Base-by-base conservation (phyloP, 2,329 filamentous ascomycete species). In the Trichoderma simmonsii region DNA sequence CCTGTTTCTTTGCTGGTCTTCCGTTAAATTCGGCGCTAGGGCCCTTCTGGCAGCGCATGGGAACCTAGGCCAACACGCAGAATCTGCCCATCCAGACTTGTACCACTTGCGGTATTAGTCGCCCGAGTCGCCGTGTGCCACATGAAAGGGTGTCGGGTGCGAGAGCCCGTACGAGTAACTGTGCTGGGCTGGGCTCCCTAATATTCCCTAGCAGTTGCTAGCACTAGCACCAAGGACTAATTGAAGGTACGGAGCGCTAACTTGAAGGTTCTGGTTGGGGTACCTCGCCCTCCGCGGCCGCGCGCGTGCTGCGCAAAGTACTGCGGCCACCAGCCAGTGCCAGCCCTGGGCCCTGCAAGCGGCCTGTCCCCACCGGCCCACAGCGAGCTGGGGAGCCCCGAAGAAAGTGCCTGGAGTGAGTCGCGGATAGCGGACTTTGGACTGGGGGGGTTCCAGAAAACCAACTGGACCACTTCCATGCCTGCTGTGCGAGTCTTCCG, bases 381-480 rank as follows among this genome's bases (percentile, higher is more conserved):
- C 70, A 28, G 54, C 57, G 54, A 60, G 61, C 54, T 61, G 63
- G 54, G 64, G 70, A 56, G 51, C 64, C 57, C 57, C 64, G 43
- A 64, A 26, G 28, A 67, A 67, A 68, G 51, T 57, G 57, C 59
- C 48, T 71, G 70, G 70, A 54, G 36, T 61, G 24, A 39, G 51
- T 54, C 32, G 62, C 62, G 61, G 70, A 51, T 70, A 39, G 68
- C 68, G 68, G 59, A 18, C 34, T 71, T 64, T 54, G 54, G 63
- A 36, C 59, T 60, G 62, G 60, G 71, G 71, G 70, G 71, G 18
- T 72, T 72, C 71, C 71, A 72, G 71, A 72, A 72, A 72, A 48
- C 32, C 59, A 64, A 43, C 60, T 56, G 39, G 54, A 43, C 60
- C 54, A 51, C 43, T 68, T 51, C 39, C 67, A 62, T 48, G 32